Evolutionary conservation across 495 filamentous ascomycete species (phyloP), one percentile per base, ranked within the genome.

Genomic region (Cercophora newfieldiana): DNA sequence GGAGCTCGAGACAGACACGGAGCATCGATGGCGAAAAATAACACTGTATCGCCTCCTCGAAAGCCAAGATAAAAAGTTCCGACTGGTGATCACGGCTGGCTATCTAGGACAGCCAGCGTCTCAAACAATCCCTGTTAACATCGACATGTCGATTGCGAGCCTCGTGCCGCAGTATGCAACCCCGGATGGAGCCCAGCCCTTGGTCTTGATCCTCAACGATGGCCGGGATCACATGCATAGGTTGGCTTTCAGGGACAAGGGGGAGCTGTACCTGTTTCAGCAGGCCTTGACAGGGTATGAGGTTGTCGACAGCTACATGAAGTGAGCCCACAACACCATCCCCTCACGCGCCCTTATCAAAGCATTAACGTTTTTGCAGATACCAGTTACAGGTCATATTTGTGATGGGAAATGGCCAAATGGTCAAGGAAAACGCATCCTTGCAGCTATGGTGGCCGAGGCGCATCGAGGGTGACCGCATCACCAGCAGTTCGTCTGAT

Each of bases 201-300:
- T 66, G 44, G 63, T 58, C 16, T 1, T 66, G 47, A 21, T 66
- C 1, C 63, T 66, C 18, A 53, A 51, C 37, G 25, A 22, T 6
- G 25, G 56, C 3, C 37, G 26, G 8, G 63, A 19, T 2, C 19
- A 60, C 19, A 59, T 59, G 37, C 28, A 59, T 26, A n/a, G 16
- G 1, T 47, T 66, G 3, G 47, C 53, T 1, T 66, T 66, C 26
- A 16, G 12, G 19, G 30, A 19, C 0, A 19, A 18, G 7, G 16
- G 25, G 16, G 63, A 60, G 18, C 19, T 66, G 26, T 60, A 31
- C 29, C 25, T 10, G 26, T 66, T 66, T 53, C 63, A 66, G 19
- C 55, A 60, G 29, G 63, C 63, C 47, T 28, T 66, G 44, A 66
- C 56, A 0, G 63, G 63, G 10, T 66, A 60, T 24, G 54, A 54